Evolutionary conservation across 257 asterid genomes (phyloP).

Genomic region (Solanum corneliomulleri): DNA sequence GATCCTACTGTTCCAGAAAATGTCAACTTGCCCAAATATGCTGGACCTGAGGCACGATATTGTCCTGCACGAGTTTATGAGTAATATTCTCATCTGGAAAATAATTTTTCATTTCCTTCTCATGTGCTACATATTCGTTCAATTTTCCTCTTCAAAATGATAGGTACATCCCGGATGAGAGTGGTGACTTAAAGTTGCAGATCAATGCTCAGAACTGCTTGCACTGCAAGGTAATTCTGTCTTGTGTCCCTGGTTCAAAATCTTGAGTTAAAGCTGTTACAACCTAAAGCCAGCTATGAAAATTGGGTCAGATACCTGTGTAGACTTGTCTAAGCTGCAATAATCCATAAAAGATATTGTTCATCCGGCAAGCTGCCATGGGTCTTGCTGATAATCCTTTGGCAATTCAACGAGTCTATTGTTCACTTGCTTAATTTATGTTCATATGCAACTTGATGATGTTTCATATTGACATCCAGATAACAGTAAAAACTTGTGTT

Average conservation of each 20-base stretch:
- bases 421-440: neutral
- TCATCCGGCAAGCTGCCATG: neutral
- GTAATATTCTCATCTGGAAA: constrained; percentile 22
- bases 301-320: neutral
- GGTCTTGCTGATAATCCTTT: neutral
- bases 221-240: constrained; percentile 83
- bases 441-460: neutral
- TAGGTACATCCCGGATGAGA: constrained; percentile 66
- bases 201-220: constrained; percentile 94
- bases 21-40: constrained; percentile 63
- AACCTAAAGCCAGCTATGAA: neutral
- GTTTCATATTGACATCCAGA: neutral
- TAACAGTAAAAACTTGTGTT: neutral
- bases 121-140: neutral
- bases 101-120: neutral
- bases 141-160: neutral
- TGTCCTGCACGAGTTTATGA: constrained; percentile 97
- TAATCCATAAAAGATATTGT: neutral
- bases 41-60: constrained; percentile 87
- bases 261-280: neutral
- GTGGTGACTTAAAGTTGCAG: constrained; percentile 60
- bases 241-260: neutral
- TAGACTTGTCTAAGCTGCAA: neutral
- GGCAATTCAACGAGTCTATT: neutral
- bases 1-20: constrained; percentile 60